These are phyloP conservation scores for Trichoderma asperelloides DNA, from an alignment of 495 filamentous ascomycete species.

Conservation along the genomic window DNA sequence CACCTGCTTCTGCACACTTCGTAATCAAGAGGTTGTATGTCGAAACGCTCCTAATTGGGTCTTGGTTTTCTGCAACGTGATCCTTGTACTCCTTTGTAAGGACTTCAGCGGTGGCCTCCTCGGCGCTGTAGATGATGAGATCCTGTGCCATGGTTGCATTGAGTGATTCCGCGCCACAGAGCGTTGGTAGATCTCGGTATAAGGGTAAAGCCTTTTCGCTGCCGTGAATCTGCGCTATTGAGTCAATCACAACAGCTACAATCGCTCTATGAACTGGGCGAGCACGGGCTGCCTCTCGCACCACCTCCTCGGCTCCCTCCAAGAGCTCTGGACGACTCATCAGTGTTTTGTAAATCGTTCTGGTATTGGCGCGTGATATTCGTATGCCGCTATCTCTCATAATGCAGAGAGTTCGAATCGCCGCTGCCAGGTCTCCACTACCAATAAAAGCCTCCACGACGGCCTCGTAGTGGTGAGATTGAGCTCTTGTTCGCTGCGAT, in stretches of 20 bases:
- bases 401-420: conserved; percentile 54
- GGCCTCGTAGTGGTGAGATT: conserved; percentile 64
- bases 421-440: conserved; percentile 43
- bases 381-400: conserved; percentile 53
- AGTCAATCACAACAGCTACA: conserved; percentile 56
- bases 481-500: conserved; percentile 42
- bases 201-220: conserved; percentile 51
- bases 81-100: conserved; percentile 46
- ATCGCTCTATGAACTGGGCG: conserved; percentile 45
- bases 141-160: conserved; percentile 56
- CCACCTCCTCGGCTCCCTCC: conserved; percentile 40
- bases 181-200: conserved; percentile 60
- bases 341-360: conserved; percentile 42
- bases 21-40: conserved; percentile 59
- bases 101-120: conserved; percentile 60
- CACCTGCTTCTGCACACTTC: conserved; percentile 46
- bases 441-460: conserved; percentile 59
- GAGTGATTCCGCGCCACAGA: conserved; percentile 46
- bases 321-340: conserved; percentile 20
- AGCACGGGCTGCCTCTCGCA: conserved; percentile 41
- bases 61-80: background rate
- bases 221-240: conserved; percentile 29
- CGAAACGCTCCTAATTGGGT: background rate
- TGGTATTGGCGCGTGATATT: conserved; percentile 45
- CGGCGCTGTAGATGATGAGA: conserved; percentile 58